These are phyloP conservation scores for Trichoderma sp. DNA, from an alignment of 2,329 filamentous ascomycete genomes.

Conservation along the genomic window DNA sequence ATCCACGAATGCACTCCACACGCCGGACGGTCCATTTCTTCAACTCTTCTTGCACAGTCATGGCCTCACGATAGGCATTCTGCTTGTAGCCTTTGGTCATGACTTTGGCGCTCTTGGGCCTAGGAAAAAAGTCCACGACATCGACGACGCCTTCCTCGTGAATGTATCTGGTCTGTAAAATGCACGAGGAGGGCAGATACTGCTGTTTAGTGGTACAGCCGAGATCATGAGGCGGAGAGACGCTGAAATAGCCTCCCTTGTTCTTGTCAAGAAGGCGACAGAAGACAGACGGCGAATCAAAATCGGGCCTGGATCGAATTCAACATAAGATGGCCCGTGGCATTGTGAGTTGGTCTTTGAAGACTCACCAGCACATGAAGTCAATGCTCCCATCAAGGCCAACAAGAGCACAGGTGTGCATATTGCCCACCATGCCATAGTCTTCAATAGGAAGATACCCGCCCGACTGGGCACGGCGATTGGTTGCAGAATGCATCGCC, in stretches of 20 bases:
- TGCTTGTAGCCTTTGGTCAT: constrained; percentile 46
- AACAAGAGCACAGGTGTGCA: constrained; percentile 74
- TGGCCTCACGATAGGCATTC: constrained; percentile 53
- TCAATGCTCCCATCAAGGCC: constrained; percentile 72
- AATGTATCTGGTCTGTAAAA: constrained; percentile 74
- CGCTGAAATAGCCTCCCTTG: constrained; percentile 71
- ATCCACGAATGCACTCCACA: constrained; percentile 69
- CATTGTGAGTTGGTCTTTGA: background rate
- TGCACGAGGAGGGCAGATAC: constrained; percentile 71
- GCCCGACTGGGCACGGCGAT: constrained; percentile 36
- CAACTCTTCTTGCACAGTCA: constrained; percentile 56
- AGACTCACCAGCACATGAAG: constrained; percentile 69
- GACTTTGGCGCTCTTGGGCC: constrained; percentile 58
- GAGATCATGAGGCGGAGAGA: constrained; percentile 51
- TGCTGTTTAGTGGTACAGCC: constrained; percentile 71
- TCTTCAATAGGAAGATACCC: constrained; percentile 66
- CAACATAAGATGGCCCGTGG: background rate
- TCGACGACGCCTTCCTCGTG: constrained; percentile 73
- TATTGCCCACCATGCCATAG: constrained; percentile 78
- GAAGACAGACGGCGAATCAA: constrained; percentile 74
- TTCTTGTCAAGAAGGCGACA: constrained; percentile 71
- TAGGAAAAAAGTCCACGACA: constrained; percentile 72
- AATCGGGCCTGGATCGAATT: constrained; percentile 59
- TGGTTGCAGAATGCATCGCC: constrained; percentile 33
- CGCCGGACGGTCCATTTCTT: constrained; percentile 70